Conservation (phyloP, 108 stramenopile genomes). For the Cyclotella atomus region DNA sequence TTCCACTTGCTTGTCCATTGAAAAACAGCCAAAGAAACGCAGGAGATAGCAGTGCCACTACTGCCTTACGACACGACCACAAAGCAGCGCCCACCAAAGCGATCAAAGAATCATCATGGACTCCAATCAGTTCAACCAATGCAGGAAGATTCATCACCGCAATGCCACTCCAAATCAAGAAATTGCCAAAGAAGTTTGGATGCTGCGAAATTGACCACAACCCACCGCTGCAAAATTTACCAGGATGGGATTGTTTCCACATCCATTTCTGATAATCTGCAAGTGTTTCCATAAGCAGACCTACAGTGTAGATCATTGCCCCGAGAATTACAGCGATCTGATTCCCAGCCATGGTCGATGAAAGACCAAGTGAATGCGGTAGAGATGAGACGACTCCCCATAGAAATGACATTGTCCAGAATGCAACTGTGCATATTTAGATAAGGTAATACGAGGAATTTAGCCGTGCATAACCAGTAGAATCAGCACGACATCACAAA, state of each 20-base stretch:
- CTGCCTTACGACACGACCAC: conserved; percentile 15
- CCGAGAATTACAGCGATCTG: conserved; percentile 36
- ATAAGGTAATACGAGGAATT: background rate
- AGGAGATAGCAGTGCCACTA: conserved; percentile 58
- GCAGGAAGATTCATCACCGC: conserved; percentile 70
- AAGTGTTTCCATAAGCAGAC: conserved; percentile 62
- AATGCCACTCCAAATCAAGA: conserved; percentile 77
- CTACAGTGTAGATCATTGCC: conserved; percentile 43
- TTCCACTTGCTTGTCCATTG: conserved; percentile 64
- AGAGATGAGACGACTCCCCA: conserved; percentile 75
- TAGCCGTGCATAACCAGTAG: background rate
- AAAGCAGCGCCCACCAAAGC: conserved; percentile 2
- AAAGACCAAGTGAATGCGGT: conserved; percentile 71
- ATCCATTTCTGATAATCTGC: conserved; percentile 84
- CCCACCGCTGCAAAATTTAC: conserved; percentile 75
- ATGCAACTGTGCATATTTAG: conserved; percentile 42
- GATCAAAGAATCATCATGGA: background rate
- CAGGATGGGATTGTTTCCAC: conserved; percentile 66
- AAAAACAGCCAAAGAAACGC: conserved; percentile 68
- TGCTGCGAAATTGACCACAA: conserved; percentile 82
- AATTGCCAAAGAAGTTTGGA: conserved; percentile 85
- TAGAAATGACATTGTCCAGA: conserved; percentile 73
- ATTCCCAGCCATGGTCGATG: conserved; percentile 25
- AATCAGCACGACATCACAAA: background rate
- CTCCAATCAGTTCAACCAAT: conserved; percentile 36